Conservation (phyloP, 208 protist genomes). For the Porcisia deanei region DNA sequence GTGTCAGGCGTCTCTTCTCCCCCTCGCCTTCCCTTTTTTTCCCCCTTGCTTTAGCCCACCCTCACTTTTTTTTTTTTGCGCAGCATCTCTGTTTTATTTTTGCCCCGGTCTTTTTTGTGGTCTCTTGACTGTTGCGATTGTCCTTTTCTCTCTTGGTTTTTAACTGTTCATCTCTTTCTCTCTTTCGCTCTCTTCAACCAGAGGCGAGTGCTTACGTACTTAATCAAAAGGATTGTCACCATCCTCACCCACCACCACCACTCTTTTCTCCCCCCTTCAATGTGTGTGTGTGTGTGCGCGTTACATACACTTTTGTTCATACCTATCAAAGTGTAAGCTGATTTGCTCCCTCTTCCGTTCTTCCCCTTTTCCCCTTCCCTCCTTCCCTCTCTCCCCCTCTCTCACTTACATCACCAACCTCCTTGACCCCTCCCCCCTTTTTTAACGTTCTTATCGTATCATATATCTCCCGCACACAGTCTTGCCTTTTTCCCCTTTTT, state of each 20-base stretch:
- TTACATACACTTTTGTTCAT: neutral
- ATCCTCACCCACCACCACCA: neutral
- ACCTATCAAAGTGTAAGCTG: neutral
- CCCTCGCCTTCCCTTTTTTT: too few relatives aligned
- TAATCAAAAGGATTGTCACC: neutral
- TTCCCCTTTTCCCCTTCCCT: neutral
- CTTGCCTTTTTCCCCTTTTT: too few relatives aligned
- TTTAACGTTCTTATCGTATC: too few relatives aligned
- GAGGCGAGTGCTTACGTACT: neutral
- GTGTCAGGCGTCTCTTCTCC: too few relatives aligned
- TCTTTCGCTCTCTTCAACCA: neutral
- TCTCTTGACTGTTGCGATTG: neutral
- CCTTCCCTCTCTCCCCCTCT: neutral
- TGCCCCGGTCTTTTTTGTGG: neutral
- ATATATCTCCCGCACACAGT: too few relatives aligned
- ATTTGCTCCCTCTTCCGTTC: neutral
- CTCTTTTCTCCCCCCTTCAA: neutral
- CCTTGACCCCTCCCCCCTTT: too few relatives aligned
- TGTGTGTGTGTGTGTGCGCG: neutral
- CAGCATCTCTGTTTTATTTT: neutral
- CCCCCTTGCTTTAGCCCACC: too few relatives aligned
- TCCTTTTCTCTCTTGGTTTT: neutral
- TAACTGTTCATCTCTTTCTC: neutral
- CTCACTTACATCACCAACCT: neutral
- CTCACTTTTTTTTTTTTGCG: too few relatives aligned